A percentile compares a stretch with the other conserved stretches of the same genome.
Evolutionary conservation across 768 basidiomycete genomes (phyloP).

Genomic region (Mycena maculata): DNA sequence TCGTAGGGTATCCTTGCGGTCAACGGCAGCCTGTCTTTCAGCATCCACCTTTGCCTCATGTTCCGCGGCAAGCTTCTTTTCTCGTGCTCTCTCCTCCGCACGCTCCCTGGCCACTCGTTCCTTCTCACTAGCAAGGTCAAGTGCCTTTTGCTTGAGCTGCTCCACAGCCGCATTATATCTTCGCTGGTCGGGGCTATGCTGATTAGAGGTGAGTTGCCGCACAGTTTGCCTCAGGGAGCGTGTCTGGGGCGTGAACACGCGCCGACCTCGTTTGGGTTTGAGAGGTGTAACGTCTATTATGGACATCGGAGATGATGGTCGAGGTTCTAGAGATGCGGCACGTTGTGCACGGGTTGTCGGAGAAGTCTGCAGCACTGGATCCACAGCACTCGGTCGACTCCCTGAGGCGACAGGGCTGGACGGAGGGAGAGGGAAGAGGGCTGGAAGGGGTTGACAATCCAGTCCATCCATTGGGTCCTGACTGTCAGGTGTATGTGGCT

Average conservation of each 20-base stretch:
- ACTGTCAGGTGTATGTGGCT: neutral
- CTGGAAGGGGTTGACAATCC: neutral
- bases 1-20: neutral
- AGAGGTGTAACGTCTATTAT: conserved; percentile 3
- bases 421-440: neutral
- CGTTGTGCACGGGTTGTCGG: neutral
- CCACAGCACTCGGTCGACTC: too few relatives aligned
- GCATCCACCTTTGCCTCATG: neutral
- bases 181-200: neutral
- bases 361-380: neutral
- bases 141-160: neutral
- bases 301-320: neutral
- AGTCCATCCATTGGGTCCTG: neutral
- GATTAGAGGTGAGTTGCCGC: neutral
- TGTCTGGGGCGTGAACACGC: neutral
- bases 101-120: neutral
- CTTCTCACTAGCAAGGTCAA: neutral
- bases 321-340: neutral
- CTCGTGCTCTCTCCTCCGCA: neutral
- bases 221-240: conserved; percentile 2
- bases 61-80: neutral
- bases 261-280: neutral
- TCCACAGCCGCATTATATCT: neutral
- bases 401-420: neutral
- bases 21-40: neutral